phyloP scores from a whole-genome alignment of 768 basidiomycete genomes.

The Leccinum truebloodii region DNA sequence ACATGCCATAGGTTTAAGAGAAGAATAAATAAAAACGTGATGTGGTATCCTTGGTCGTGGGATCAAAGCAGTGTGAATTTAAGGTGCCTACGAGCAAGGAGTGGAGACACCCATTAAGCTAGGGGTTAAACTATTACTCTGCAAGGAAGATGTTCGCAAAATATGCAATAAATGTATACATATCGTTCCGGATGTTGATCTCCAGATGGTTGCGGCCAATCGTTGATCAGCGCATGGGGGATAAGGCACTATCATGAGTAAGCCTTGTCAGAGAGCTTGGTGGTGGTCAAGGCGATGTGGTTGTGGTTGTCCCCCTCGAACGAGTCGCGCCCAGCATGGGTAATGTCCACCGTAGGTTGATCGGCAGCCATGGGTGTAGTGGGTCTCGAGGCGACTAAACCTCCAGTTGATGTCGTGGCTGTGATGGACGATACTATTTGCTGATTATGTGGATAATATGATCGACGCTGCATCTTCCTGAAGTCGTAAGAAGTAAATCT shows the following conservation, averaged over 20 bases:
- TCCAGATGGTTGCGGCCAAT: constrained; percentile 1
- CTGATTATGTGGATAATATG: constrained; percentile 87
- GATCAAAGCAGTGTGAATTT: constrained; percentile 8
- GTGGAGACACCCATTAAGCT: constrained; percentile 18
- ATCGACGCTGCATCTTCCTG: constrained; percentile 86
- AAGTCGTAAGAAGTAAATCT: constrained; percentile 95
- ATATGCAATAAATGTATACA: constrained; percentile 29
- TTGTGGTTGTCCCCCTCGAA: constrained; percentile 41
- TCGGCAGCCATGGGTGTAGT: constrained; percentile 59
- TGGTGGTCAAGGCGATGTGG: constrained; percentile 41
- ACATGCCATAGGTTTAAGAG: constrained; percentile 7
- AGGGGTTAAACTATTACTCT: constrained; percentile 22
- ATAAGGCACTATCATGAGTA: constrained; percentile 41
- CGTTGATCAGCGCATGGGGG: constrained; percentile 1
- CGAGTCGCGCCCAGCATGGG: constrained; percentile 45
- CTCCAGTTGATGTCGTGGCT: constrained; percentile 73
- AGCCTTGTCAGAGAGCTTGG: constrained; percentile 47
- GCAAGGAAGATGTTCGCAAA: constrained; percentile 19
- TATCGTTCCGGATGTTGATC: constrained; percentile 12
- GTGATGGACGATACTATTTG: constrained; percentile 61
- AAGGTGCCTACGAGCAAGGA: constrained; percentile 12
- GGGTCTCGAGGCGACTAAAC: constrained; percentile 69
- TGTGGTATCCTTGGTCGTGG: constrained; percentile 16
- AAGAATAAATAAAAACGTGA: constrained; percentile 11
- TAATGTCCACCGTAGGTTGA: constrained; percentile 44